Conservation (phyloP, 2,329 filamentous ascomycete genomes). For the Pseudogymnoascus sp. region DNA sequence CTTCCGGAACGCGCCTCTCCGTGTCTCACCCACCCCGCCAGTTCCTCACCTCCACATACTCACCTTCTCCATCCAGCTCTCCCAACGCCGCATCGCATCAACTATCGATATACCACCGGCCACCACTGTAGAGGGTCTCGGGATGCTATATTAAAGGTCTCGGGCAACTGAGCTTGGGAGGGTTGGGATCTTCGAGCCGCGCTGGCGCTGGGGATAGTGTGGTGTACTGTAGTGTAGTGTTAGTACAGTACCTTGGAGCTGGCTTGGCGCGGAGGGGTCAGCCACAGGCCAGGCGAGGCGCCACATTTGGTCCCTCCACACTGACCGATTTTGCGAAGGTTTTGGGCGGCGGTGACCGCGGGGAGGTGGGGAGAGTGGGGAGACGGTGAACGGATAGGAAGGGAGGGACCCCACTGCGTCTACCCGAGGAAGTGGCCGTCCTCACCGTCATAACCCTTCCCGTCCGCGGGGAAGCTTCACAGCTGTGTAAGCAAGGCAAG, state of each 20-base stretch:
- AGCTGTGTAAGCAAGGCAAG: constrained; percentile 1
- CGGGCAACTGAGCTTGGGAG: neutral
- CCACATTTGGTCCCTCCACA: neutral
- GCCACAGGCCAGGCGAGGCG: neutral
- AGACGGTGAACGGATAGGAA: neutral
- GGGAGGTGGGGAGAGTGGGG: neutral
- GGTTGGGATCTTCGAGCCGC: neutral
- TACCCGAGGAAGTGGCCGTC: neutral
- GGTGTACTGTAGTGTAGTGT: too few species aligned
- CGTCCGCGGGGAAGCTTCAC: neutral
- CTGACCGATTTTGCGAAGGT: neutral
- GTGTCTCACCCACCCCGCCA: neutral
- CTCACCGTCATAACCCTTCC: neutral
- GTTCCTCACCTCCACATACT: neutral
- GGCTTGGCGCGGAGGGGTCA: neutral
- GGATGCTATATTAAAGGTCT: neutral
- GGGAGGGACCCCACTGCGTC: neutral
- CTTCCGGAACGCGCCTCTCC: neutral
- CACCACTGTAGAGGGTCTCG: too few species aligned
- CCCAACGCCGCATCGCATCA: neutral
- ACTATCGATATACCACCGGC: neutral
- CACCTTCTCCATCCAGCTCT: neutral
- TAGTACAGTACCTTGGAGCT: too few species aligned
- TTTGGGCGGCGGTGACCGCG: neutral
- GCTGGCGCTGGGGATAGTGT: too few species aligned